Evolutionary conservation across 1,139 yeast genomes (phyloP), one percentile per base, ranked within the genome.

Genomic region (Yamadazyma dendronema): DNA sequence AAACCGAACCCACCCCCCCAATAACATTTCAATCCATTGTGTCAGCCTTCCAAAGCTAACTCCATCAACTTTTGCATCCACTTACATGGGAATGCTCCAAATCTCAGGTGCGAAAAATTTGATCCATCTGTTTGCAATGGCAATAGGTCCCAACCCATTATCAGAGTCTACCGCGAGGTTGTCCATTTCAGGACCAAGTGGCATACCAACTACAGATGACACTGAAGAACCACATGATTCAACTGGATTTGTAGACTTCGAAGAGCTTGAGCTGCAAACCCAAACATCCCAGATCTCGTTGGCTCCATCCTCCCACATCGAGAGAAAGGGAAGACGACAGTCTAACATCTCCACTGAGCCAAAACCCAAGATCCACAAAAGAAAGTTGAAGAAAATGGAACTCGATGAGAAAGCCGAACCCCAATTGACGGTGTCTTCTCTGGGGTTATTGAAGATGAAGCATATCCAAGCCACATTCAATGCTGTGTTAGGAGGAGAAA

Each of bases 381-480:
- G 31, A 12, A 28, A 16, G 44, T 35, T 54, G 38, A 55, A 61
- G 37, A 69, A 71, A 44, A 59, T 66, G 25, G 16, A 17, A 15
- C 47, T 54, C 7, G 62, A 57, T 31, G 56, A 62, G 1, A 62
- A 15, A n/a, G 15, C 27, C 2, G 17, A 19, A 15, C 36, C 36
- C 3, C 22, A 19, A 19, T 6, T 19, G 8, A 7, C 9, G 22
- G 9, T 19, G 9, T 7, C 6, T 19, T 6, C 22, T 9, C 6
- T 7, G 22, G 22, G 8, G 22, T 9, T 9, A 19, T 19, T 19
- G 9, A 19, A 19, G 22, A 6, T 19, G 6, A 6, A 19, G 6
- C 22, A 19, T 19, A 7, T 19, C 22, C 6, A 9, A 9, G 22
- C 8, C 6, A 19, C 9, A 19, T 19, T 19, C 9, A 19, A 9